Base-by-base conservation (phyloP, 2,329 filamentous ascomycete genomes). In the Sarocladium kiliense region DNA sequence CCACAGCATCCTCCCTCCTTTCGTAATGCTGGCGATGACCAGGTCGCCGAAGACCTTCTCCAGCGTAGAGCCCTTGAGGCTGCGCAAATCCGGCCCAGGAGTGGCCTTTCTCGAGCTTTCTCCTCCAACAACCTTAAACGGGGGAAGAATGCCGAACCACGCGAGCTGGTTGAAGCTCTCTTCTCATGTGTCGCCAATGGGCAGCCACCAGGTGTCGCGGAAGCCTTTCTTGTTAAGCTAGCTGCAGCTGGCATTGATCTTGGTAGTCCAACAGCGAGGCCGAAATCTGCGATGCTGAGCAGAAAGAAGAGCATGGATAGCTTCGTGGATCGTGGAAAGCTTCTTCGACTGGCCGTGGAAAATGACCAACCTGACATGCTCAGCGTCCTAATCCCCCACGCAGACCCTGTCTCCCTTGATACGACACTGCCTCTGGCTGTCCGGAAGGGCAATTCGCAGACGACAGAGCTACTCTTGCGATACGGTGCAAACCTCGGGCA, bases 171-270 rank as follows among this genome's bases (percentile, higher is more conserved):
- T 51, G 75, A 77, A 50, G 75, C 76, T 14, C 69, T 84, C 54
- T 68, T 76, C 47, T 36, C 57, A 2, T 39, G 32, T 27, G 50
- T 53, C 34, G 66, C 70, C 34, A 77, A 74, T 47, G 67, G 66
- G 16, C 79, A 80, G 12, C 74, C 78, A 0, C 74, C 80, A 0
- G 80, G 77, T 9, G 75, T 84, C 3, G 80, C 78, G n/a, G 78
- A 83, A 61, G 77, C 77, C 0, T 70, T 84, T 23, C 74, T 84
- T 27, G 68, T 66, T 3, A 80, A 77, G 64, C 66, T 84, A 32
- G 69, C 72, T 34, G 65, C 70, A 1, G 74, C 71, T 1, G 81
- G 81, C 14, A 76, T 79, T 3, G 77, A 81, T 53, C 63, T 83
- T 14, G 77, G 79, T 54, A 39, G 36, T 27, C 71, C 77, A 14